Evolutionary conservation across 2,329 filamentous ascomycete genomes (phyloP), one percentile per base, ranked within the genome.

Genomic region (Diaporthe velutina): DNA sequence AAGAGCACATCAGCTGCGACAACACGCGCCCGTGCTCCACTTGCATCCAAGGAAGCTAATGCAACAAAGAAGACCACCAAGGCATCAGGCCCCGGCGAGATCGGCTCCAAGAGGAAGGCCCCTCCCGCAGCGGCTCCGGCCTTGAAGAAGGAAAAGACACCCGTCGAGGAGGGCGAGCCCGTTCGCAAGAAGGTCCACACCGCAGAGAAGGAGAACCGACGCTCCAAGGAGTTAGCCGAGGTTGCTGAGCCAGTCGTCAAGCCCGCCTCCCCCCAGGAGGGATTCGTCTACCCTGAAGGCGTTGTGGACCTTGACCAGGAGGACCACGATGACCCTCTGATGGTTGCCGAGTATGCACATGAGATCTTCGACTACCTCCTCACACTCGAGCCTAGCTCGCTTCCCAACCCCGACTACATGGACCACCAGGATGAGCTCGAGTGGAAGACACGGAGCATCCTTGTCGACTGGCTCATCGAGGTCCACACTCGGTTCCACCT

Each of bases 381-480:
- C 80, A 93, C 97, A 79, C 90, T 98, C 33, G 97, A 99, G 86
- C 88, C 86, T 88, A 83, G 95, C 88, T 84, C 92, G 0, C 84
- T 96, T 81, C 95, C 96, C 79, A 98, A 98, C 85, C 93, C 95
- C 25, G 88, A 97, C 77, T 99, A 99, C 88, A 99, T 99, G 92
- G 91, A 94, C 68, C 94, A 96, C 85, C 97, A 99, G 83, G 94
- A 94, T 77, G 95, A 98, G 79, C 89, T 99, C 17, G 96, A 98
- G 84, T 99, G 97, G 97, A 98, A 98, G 90, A 98, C 98, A 87
- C 95, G 97, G 80, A 96, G 96, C 77, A 98, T 99, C 79, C 91
- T 99, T 72, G 92, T 98, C 78, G 97, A 99, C 86, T 99, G 97
- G 97, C 90, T 99, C 78, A 96, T 99, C 77, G 97, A 99, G 84